Evolutionary conservation across 148 eudicot genomes (phyloP).

Genomic region (Rhododendron mucronatum): DNA sequence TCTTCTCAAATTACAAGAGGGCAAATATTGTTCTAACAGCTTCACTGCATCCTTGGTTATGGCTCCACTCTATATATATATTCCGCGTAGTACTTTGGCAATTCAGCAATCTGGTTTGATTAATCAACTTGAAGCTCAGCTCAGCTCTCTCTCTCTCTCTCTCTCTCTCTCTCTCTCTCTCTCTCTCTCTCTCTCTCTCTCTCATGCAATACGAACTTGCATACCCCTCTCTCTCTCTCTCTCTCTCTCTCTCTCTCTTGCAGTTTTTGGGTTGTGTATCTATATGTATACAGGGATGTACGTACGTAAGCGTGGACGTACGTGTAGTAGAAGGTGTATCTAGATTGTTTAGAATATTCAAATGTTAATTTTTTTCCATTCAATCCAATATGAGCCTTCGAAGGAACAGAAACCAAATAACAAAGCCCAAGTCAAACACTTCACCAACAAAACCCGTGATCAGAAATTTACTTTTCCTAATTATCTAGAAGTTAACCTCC

Average conservation of each 20-base stretch:
- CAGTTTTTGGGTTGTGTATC: neutral
- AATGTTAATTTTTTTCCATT: neutral
- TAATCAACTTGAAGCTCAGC: neutral
- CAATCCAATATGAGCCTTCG: neutral
- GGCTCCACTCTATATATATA: neutral
- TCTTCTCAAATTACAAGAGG: neutral
- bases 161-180: neutral
- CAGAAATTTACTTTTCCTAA: neutral
- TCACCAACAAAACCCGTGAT: neutral
- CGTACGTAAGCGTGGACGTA: neutral
- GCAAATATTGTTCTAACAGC: neutral
- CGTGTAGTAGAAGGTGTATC: neutral
- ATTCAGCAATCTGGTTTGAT: neutral
- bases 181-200: neutral
- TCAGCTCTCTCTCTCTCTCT: neutral
- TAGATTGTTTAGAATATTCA: slow-evolving; percentile 3
- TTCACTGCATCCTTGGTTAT: neutral
- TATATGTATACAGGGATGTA: neutral
- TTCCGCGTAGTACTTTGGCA: neutral
- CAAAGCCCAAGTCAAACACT: slow-evolving; percentile 9
- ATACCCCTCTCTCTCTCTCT: neutral
- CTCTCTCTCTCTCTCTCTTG: neutral
- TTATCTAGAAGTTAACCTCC: neutral
- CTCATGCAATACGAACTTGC: neutral
- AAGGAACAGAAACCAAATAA: neutral